These are phyloP conservation scores for Salvia splendens DNA, from an alignment of 257 asterid species.

Conservation along the genomic window DNA sequence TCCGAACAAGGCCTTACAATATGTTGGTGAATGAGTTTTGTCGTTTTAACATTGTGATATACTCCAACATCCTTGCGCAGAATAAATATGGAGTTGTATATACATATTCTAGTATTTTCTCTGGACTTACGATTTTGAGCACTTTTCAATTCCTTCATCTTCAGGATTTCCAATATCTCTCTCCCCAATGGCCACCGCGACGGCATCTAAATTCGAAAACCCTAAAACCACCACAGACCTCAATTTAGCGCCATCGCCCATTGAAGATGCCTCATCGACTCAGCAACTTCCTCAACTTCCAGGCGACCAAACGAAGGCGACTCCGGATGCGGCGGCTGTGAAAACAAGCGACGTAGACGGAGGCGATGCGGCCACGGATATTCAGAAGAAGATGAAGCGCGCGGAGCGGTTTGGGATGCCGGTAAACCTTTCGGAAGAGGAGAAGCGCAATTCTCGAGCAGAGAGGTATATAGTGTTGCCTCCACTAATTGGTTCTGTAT, in stretches of 20 bases:
- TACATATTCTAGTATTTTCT: background rate
- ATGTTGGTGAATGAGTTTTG: too few relatives aligned
- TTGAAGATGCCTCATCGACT: slow-evolving; percentile 29
- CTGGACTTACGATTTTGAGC: background rate
- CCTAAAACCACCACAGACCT: slow-evolving; percentile 53
- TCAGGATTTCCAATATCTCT: background rate
- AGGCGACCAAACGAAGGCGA: slow-evolving; percentile 43
- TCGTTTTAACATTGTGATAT: too few relatives aligned
- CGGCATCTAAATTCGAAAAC: slow-evolving; percentile 49
- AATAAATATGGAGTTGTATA: too few relatives aligned
- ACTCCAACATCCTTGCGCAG: too few relatives aligned
- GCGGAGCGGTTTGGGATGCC: slow-evolving; percentile 91
- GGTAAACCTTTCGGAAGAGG: slow-evolving; percentile 76
- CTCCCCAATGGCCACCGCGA: slow-evolving; percentile 43
- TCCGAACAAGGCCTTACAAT: too few relatives aligned
- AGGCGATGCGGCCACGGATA: slow-evolving; percentile 49
- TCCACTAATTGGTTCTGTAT: background rate
- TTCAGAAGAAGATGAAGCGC: slow-evolving; percentile 84
- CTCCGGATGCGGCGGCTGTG: slow-evolving; percentile 27
- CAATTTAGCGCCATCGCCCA: slow-evolving; percentile 36
- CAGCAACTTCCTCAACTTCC: slow-evolving; percentile 34
- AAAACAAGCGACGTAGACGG: slow-evolving; percentile 34
- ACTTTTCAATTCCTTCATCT: too few relatives aligned
- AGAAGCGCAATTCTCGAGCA: slow-evolving; percentile 87
- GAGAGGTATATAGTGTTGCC: slow-evolving; percentile 55